These are phyloP conservation scores for Ramicandelaber brevisporus DNA, from an alignment of 192 early-diverging fungal species.

Conservation along the genomic window DNA sequence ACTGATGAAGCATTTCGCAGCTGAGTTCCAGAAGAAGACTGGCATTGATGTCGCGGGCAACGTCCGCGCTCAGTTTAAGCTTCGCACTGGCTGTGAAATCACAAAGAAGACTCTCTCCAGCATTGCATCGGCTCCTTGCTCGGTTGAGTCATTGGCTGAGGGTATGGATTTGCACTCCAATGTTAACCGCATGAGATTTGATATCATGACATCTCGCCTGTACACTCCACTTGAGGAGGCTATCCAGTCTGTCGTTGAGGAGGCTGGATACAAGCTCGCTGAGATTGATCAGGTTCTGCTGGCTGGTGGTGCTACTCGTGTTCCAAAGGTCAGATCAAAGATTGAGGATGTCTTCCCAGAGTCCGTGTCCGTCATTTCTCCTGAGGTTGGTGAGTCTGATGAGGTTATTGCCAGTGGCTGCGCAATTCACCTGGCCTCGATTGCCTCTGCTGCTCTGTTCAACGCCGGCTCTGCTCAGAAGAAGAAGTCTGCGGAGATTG, in stretches of 20 bases:
- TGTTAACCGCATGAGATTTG: constrained; percentile 71
- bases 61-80: constrained; percentile 54
- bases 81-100: constrained; percentile 56
- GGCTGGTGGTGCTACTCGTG: constrained; percentile 66
- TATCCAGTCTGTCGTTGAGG: constrained; percentile 34
- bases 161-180: constrained; percentile 71
- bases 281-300: constrained; percentile 77
- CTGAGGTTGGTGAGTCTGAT: constrained; percentile 70
- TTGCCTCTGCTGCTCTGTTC: constrained; percentile 26
- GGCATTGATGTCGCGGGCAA: constrained; percentile 55
- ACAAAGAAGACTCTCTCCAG: constrained; percentile 79
- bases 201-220: constrained; percentile 58
- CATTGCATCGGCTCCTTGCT: constrained; percentile 60
- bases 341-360: constrained; percentile 49
- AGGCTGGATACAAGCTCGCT: constrained; percentile 31
- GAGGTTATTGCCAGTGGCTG: constrained; percentile 80
- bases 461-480: constrained; percentile 10
- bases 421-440: constrained; percentile 65
- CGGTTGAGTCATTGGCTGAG: constrained; percentile 73
- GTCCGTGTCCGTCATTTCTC: constrained; percentile 23
- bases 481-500: not conserved
- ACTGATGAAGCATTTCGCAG: constrained; percentile 49
- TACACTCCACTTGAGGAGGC: constrained; percentile 38
- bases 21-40: constrained; percentile 71
- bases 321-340: constrained; percentile 61